Conservation (phyloP, 2,329 filamentous ascomycete genomes). For the Madurella fahalii region DNA sequence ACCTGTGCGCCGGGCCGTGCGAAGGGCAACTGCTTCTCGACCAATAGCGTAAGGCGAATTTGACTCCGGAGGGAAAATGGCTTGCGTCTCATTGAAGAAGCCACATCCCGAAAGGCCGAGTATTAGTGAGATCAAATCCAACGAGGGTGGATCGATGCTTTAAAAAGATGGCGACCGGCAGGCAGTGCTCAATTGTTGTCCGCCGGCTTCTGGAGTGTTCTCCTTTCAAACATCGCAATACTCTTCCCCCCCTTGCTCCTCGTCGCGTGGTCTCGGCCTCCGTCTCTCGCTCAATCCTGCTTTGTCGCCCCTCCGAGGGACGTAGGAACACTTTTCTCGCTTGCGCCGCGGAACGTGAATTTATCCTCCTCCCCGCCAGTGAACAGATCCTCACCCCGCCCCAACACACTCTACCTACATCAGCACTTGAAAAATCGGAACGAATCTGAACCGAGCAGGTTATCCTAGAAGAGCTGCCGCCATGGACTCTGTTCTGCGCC, state of each 20-base stretch:
- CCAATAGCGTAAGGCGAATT: slow-evolving; percentile 20
- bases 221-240: slow-evolving; percentile 1
- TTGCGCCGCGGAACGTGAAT: neutral
- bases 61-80: slow-evolving; percentile 12
- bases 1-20: slow-evolving; percentile 4
- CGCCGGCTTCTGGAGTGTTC: neutral
- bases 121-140: slow-evolving; percentile 13
- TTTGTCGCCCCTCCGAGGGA: neutral
- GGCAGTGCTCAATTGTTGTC: slow-evolving; percentile 1
- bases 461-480: neutral
- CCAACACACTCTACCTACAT: neutral
- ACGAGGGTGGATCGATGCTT: slow-evolving; percentile 15
- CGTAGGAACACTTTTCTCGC: neutral
- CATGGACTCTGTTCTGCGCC: slow-evolving; percentile 93
- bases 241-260: neutral
- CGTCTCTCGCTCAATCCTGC: neutral
- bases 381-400: neutral
- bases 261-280: neutral
- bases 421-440: too few relatives aligned
- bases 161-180: slow-evolving; percentile 4
- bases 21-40: neutral
- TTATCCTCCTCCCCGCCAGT: neutral
- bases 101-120: slow-evolving; percentile 24
- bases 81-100: slow-evolving; percentile 17
- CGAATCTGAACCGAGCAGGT: neutral